phyloP scores from a whole-genome alignment of 768 basidiomycete species.

The Phylloporus sp. region DNA sequence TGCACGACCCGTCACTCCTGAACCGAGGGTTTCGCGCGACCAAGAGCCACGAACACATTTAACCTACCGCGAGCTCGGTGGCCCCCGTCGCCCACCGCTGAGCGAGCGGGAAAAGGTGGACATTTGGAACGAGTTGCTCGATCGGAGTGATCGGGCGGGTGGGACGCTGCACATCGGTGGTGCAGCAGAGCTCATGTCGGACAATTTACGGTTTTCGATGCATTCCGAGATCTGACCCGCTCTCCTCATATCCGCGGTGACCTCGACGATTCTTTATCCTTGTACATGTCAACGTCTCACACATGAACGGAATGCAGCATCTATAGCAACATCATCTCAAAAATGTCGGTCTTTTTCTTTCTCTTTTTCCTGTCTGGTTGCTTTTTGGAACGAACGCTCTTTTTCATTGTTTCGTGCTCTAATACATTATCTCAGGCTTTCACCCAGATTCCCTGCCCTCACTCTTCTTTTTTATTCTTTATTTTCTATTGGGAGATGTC shows the following conservation, averaged over 20 bases:
- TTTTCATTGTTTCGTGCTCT: neutral
- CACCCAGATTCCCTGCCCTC: neutral
- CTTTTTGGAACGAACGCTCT: neutral
- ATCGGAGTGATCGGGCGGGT: slow-evolving; percentile 64
- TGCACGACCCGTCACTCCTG: slow-evolving; percentile 14
- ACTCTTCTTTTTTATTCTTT: neutral
- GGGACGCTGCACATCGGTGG: slow-evolving; percentile 62
- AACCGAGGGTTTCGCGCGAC: slow-evolving; percentile 4
- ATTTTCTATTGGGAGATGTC: neutral
- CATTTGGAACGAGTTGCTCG: slow-evolving; percentile 66
- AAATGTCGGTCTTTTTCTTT: neutral
- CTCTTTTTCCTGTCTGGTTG: neutral
- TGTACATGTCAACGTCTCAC: slow-evolving; percentile 7
- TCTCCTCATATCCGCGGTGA: neutral
- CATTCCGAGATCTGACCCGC: slow-evolving; percentile 15
- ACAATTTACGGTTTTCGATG: slow-evolving; percentile 38
- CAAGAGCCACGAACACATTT: slow-evolving; percentile 29
- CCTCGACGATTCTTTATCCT: neutral
- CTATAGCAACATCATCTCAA: slow-evolving; percentile 5
- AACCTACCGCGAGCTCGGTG: slow-evolving; percentile 49
- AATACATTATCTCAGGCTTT: slow-evolving; percentile 3
- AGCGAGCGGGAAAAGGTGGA: slow-evolving; percentile 69
- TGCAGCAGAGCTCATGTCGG: slow-evolving; percentile 38
- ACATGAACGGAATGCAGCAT: slow-evolving; percentile 6
- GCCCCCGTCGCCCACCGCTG: slow-evolving; percentile 36